Conservation (phyloP, 2,329 filamentous ascomycete species). For the Nigrospora osmanthi region DNA sequence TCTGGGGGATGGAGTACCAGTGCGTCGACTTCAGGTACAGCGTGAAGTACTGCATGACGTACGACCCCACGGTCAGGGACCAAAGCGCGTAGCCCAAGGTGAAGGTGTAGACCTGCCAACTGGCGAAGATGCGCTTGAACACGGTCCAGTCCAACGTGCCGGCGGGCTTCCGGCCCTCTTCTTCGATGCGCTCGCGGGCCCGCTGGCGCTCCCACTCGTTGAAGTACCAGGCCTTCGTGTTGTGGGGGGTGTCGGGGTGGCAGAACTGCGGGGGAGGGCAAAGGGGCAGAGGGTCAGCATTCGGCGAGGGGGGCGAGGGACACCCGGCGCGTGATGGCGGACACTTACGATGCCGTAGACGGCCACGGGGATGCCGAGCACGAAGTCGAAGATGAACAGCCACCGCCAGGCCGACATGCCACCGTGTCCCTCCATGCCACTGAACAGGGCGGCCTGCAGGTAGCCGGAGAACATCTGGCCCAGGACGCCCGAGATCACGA, state of each 20-base stretch:
- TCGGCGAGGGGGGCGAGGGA: not conserved
- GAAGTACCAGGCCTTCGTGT: conserved; percentile 31
- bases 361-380: conserved; percentile 6
- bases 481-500: conserved; percentile 21
- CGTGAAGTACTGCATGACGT: conserved; percentile 31
- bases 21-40: conserved; percentile 29
- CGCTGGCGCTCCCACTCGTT: conserved; percentile 51
- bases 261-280: conserved; percentile 14
- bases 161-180: conserved; percentile 31
- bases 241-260: conserved; percentile 34
- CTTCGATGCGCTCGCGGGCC: conserved; percentile 61
- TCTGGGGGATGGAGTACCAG: conserved; percentile 26
- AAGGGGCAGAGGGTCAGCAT: not conserved
- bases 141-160: conserved; percentile 28
- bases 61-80: conserved; percentile 28
- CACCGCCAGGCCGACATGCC: conserved; percentile 35
- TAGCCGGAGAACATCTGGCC: conserved; percentile 36
- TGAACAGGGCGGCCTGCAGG: conserved; percentile 32
- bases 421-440: conserved; percentile 25
- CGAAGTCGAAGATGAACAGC: conserved; percentile 37
- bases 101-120: conserved; percentile 37
- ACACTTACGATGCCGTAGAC: conserved; percentile 7
- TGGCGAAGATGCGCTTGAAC: conserved; percentile 26
- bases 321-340: not conserved
- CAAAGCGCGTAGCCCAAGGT: conserved; percentile 29